Percentiles rank a stretch among this genome's conserved stretches.
Conservation (phyloP, 768 basidiomycete genomes). For the Lactifluus piperatus region DNA sequence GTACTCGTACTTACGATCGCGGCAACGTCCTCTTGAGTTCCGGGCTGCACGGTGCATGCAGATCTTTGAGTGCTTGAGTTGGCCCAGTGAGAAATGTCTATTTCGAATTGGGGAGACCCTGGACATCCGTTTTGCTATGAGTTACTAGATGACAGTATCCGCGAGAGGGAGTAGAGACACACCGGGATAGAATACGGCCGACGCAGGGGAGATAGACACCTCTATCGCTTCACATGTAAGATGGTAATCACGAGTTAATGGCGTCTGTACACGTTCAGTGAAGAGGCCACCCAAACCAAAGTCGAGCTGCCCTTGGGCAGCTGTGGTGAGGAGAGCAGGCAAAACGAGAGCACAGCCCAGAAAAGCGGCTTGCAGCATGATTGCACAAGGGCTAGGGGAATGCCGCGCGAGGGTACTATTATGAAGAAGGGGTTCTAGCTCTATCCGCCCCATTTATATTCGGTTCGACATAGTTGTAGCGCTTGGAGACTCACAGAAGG, state of each 20-base stretch:
- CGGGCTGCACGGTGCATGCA: neutral
- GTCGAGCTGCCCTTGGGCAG: neutral
- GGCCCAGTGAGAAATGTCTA: neutral
- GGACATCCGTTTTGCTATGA: neutral
- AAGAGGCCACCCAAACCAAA: too few species aligned
- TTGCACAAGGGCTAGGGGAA: neutral
- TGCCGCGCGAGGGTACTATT: too few species aligned
- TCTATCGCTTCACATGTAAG: neutral
- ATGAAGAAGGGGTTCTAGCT: too few species aligned
- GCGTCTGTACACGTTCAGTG: neutral
- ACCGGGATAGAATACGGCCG: neutral
- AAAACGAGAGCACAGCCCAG: neutral
- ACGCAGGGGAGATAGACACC: neutral
- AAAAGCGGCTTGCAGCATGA: neutral
- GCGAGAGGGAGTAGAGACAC: neutral
- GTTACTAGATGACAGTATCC: neutral
- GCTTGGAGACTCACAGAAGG: too few species aligned
- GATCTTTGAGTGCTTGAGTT: neutral
- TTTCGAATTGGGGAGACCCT: neutral
- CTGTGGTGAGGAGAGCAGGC: neutral
- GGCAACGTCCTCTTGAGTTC: neutral
- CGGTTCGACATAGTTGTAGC: too few species aligned
- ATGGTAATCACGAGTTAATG: neutral
- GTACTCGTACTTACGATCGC: neutral
- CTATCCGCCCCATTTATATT: too few species aligned